Base-by-base conservation (phyloP, 108 stramenopile species). In the Aurantiochytrium sp. region DNA sequence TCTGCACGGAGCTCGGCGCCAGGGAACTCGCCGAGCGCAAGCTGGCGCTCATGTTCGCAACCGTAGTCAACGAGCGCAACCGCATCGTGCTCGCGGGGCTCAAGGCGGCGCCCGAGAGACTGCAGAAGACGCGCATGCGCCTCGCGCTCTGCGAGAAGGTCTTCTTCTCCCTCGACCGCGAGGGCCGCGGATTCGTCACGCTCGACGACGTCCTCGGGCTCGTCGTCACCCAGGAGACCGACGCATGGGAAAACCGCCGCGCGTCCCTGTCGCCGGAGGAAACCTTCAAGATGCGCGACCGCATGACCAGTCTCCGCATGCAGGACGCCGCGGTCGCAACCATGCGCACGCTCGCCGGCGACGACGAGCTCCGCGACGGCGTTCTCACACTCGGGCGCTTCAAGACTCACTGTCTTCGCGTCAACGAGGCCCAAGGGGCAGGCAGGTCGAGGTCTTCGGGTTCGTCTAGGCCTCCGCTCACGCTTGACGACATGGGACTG, bases 81-180 rank as follows among this genome's bases (percentile, higher is more conserved):
- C 39, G 73, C n/a, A 48, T 12, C 6, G 6, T 41, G 36, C 45
- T 81, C 12, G 36, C 10, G n/a, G 4, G 12, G 10, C 6, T 48
- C 73, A 48, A 48, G 30, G 73, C 36, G 42, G 8, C 34, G 32
- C 59, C 59, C 0, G 59, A 65, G 24, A 8, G 34, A 65, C 32
- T 34, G 34, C 42, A 81, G 19, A 81, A 41, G 2, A 48, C 27
- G 73, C 39, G 73, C 39, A 81, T 81, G 73, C 73, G 73, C 12
- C 45, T 81, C n/a, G 73, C 73, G 73, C 73, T 81, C 6, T 41
- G 42, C n/a, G 73, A 81, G 24, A 81, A 81, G 45, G 73, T 81
- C 21, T 81, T 81, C 3, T 81, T 81, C 32, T 41, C 21, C n/a
- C 39, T 81, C 45, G 73, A 81, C 30, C 42, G 39, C 42, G 73